Conservation (phyloP, 768 basidiomycete species). For the Terana coerulea region DNA sequence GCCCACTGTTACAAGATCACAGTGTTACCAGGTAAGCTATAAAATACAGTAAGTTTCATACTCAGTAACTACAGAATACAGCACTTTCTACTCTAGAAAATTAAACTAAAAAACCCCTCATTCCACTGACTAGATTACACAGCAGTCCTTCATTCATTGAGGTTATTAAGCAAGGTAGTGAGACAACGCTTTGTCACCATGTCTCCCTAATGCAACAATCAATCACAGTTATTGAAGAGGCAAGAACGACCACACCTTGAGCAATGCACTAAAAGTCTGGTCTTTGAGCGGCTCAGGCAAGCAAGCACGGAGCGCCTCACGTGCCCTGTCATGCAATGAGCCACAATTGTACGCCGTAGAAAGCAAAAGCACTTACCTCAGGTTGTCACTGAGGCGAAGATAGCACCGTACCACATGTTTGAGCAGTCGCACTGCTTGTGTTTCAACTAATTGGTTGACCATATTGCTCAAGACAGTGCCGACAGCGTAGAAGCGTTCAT, state of each 20-base stretch:
- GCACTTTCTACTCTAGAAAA: no score
- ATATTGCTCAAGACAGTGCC: constrained; percentile 98
- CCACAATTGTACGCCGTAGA: no score
- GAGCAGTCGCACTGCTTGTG: constrained; percentile 90
- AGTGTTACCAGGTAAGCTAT: no score
- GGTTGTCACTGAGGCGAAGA: constrained; percentile 90
- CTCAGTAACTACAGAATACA: no score
- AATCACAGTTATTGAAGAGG: no score
- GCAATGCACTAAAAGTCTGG: constrained; percentile 84
- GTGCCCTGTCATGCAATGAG: no score
- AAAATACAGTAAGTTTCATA: no score
- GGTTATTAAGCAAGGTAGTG: constrained; percentile 84
- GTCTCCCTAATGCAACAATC: constrained; percentile 62
- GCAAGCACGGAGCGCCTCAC: constrained; percentile 93
- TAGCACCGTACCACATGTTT: constrained; percentile 99
- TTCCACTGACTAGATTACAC: no score
- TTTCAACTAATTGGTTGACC: constrained; percentile 97
- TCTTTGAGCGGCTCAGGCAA: constrained; percentile 94
- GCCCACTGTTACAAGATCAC: no score
- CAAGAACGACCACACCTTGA: no score
- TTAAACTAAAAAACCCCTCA: no score
- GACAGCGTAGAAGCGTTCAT: constrained; percentile 98
- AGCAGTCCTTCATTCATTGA: constrained; percentile 49
- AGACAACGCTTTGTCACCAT: constrained; percentile 97
- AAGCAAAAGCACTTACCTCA: constrained; percentile 72